These are phyloP conservation scores for Rhodotorula sp. DNA, from an alignment of 1,284 basidiomycete species.

Conservation along the genomic window DNA sequence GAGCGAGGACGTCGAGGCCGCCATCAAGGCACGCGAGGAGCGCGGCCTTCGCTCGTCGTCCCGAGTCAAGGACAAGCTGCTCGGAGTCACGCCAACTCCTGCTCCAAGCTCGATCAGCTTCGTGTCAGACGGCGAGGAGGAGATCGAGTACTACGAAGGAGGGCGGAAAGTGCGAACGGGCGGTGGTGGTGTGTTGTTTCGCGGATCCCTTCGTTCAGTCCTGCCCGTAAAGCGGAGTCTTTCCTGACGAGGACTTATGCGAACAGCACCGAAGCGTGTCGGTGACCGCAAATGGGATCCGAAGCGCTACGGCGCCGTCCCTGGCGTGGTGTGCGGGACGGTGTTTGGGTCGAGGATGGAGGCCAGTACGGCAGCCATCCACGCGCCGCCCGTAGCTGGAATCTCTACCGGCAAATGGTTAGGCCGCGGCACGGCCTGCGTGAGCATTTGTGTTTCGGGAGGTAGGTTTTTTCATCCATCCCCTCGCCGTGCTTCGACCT, in stretches of 20 bases:
- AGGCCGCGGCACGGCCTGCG: neutral
- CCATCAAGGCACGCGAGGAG: constrained; percentile 2
- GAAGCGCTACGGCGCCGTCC: constrained; percentile 49
- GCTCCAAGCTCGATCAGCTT: neutral
- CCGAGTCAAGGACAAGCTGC: constrained; percentile 1
- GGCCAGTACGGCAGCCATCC: constrained; percentile 37
- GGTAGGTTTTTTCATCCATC: neutral
- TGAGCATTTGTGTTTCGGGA: constrained; percentile 17
- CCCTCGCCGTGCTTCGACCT: neutral
- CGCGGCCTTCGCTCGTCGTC: constrained; percentile 12
- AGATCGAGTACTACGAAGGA: constrained; percentile 5
- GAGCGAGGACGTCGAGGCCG: neutral
- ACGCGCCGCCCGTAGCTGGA: constrained; percentile 68
- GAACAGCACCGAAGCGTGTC: neutral
- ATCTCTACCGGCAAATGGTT: constrained; percentile 53
- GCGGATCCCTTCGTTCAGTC: too few species aligned
- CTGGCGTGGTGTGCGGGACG: constrained; percentile 40
- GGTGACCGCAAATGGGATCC: constrained; percentile 15
- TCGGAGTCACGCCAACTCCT: neutral
- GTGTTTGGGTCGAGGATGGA: constrained; percentile 40
- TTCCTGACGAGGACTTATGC: neutral
- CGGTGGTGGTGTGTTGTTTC: neutral
- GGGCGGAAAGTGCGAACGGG: constrained; percentile 1
- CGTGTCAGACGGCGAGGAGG: neutral
- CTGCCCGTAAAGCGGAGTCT: neutral